Evolutionary conservation across 2,329 filamentous ascomycete species (phyloP).

Genomic region (Penicillium rolfsii): DNA sequence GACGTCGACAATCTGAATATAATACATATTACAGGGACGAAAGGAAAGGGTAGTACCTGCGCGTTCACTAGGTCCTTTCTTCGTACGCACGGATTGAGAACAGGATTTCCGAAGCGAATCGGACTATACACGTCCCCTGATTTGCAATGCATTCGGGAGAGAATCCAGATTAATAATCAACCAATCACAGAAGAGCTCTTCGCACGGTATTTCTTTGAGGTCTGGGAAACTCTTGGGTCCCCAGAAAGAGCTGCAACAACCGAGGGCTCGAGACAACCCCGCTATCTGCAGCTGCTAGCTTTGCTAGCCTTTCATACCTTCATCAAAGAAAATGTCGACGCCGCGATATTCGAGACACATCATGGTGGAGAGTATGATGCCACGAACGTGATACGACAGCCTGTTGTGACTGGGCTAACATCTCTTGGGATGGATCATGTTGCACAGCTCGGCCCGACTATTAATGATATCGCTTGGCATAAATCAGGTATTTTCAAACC

Average conservation of each 20-base stretch:
- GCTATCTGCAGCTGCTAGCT: conserved; percentile 61
- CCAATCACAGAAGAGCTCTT: conserved; percentile 33
- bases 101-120: conserved; percentile 31
- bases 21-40: not conserved
- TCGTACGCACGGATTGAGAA: conserved; percentile 26
- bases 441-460: conserved; percentile 58
- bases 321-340: conserved; percentile 62
- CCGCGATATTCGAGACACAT: conserved; percentile 66
- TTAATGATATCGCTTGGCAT: conserved; percentile 72
- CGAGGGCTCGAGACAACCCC: conserved; percentile 22
- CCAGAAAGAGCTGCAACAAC: not conserved
- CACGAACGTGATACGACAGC: conserved; percentile 65
- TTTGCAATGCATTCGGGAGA: conserved; percentile 38
- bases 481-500: conserved; percentile 72
- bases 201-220: not conserved
- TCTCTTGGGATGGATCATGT: conserved; percentile 1
- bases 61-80: conserved; percentile 5
- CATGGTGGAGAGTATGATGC: conserved; percentile 71
- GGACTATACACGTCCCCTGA: conserved; percentile 36
- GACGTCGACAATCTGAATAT: not conserved
- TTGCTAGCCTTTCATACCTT: conserved; percentile 65
- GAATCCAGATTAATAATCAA: conserved; percentile 43
- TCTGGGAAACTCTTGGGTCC: not conserved
- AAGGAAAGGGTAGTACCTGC: conserved; percentile 1
- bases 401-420: conserved; percentile 60